Conservation (phyloP, 352 stramenopile species). For the Phytophthora pseudosyringae region DNA sequence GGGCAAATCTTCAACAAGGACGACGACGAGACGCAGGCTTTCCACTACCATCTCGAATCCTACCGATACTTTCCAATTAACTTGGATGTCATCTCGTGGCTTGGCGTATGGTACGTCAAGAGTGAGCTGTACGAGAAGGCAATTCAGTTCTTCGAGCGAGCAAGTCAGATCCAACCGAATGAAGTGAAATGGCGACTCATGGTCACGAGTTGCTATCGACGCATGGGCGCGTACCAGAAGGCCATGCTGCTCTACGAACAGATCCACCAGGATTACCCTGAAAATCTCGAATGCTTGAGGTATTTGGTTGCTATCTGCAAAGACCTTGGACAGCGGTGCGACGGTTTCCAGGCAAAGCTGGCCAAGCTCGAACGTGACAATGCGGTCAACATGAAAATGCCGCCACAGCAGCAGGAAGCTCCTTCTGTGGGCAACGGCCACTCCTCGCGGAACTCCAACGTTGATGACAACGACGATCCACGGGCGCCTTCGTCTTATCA, state of each 20-base stretch:
- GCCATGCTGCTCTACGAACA: constrained; percentile 95
- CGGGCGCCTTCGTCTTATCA: constrained; percentile 28
- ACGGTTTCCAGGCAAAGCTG: constrained; percentile 93
- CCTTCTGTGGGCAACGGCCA: constrained; percentile 32
- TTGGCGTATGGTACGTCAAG: constrained; percentile 98
- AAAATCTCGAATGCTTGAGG: constrained; percentile 93
- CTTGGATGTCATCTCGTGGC: constrained; percentile 96
- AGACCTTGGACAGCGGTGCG: constrained; percentile 92
- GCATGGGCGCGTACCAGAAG: constrained; percentile 93
- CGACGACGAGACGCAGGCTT: constrained; percentile 94
- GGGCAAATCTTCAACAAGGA: constrained; percentile 96
- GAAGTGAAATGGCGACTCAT: constrained; percentile 98
- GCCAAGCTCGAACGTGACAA: constrained; percentile 89
- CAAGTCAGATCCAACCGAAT: constrained; percentile 93
- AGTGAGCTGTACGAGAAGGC: constrained; percentile 97
- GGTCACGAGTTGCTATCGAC: constrained; percentile 96
- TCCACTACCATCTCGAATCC: constrained; percentile 96
- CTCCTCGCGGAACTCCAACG: constrained; percentile 21
- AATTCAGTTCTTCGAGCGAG: constrained; percentile 96
- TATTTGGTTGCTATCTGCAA: constrained; percentile 96
- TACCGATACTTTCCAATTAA: constrained; percentile 96
- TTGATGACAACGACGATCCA: constrained; percentile 27
- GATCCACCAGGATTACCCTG: constrained; percentile 94
- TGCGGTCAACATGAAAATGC: constrained; percentile 47
- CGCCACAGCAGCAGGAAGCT: constrained; percentile 33